Base-by-base conservation (phyloP, 306 rosid genomes). In the Glycine latifolia region DNA sequence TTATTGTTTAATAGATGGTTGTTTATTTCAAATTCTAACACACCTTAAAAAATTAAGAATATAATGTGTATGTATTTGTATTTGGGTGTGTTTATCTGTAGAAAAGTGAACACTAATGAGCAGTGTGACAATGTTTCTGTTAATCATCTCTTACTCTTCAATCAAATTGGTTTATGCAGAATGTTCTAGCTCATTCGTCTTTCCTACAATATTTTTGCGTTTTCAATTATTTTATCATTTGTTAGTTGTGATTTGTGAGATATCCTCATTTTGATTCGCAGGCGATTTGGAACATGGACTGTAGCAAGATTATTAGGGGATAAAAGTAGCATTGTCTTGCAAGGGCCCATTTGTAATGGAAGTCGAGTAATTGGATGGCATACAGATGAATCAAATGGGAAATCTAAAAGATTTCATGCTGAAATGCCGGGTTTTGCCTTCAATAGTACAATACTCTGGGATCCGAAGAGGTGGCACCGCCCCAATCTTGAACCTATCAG, bases 381-480 rank as follows among this genome's bases (percentile, higher is more conserved):
- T 67, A 35, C 77, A 52, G 75, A 75, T 83, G 96, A 89, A 65
- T 75, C 90, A 73, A 66, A 79, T 72, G 43, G 55, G 75, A 88
- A 85, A 70, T 79, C 78, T 60, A 85, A 68, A 69, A 88, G 97
- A 78, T 95, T 95, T 81, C 91, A 89, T 83, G 86, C 95, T 87
- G 92, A 88, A 20, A 67, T 95, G 77, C 72, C 93, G 4, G 98
- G 99, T 61, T 93, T 95, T 84, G 98, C 99, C 81, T 95, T 95
- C 83, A 93, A 91, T 80, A 95, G 97, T 83, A 89, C 98, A 8
- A 88, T 93, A 80, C 88, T 95, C 5, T 95, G 97, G 99, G 94
- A 91, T 86, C 90, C 94, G 37, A 91, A 90, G 88, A 85, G 79
- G 80, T 89, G 97, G 97, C 94, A 85, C 86, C 90, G 92, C 35